phyloP scores from a whole-genome alignment of 352 stramenopile genomes.

The Phytophthora podocarpi region DNA sequence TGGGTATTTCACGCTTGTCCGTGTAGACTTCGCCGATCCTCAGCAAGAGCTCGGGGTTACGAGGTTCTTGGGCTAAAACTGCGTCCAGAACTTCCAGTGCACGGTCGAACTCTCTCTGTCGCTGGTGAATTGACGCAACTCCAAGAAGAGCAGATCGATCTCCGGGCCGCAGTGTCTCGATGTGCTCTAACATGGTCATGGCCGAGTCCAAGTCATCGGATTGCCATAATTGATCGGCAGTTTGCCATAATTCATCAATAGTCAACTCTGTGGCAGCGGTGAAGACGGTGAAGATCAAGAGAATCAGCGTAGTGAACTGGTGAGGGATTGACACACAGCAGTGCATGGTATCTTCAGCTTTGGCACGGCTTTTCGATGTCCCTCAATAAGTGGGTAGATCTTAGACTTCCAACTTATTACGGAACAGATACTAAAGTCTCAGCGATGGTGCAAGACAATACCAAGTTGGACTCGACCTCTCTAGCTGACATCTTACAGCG shows the following conservation, averaged over 20 bases:
- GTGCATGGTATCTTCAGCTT: conserved; percentile 7
- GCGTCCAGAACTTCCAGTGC: conserved; percentile 29
- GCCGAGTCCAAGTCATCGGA: conserved; percentile 30
- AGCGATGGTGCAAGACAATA: conserved; percentile 15
- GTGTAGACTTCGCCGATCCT: conserved; percentile 44
- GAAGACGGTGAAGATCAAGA: conserved; percentile 7
- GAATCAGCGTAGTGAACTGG: not conserved
- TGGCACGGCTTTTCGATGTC: conserved; percentile 7
- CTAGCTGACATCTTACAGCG: conserved; percentile 30
- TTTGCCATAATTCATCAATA: conserved; percentile 36
- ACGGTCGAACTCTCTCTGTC: conserved; percentile 29
- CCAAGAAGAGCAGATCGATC: conserved; percentile 27
- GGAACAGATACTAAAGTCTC: not conserved
- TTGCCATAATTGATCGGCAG: conserved; percentile 29
- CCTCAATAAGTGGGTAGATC: conserved; percentile 17
- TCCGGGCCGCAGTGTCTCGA: conserved; percentile 28
- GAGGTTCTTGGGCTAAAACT: conserved; percentile 17
- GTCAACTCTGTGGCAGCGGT: not conserved
- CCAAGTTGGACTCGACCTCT: conserved; percentile 36
- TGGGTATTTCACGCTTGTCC: conserved; percentile 26
- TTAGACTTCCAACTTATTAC: not conserved
- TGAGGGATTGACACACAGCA: conserved; percentile 2
- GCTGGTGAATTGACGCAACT: conserved; percentile 37
- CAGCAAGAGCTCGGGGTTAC: conserved; percentile 23
- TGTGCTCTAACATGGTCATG: conserved; percentile 34